Base-by-base conservation (phyloP, 371 early-diverging fungal species). In the Apophysomyces elegans region DNA sequence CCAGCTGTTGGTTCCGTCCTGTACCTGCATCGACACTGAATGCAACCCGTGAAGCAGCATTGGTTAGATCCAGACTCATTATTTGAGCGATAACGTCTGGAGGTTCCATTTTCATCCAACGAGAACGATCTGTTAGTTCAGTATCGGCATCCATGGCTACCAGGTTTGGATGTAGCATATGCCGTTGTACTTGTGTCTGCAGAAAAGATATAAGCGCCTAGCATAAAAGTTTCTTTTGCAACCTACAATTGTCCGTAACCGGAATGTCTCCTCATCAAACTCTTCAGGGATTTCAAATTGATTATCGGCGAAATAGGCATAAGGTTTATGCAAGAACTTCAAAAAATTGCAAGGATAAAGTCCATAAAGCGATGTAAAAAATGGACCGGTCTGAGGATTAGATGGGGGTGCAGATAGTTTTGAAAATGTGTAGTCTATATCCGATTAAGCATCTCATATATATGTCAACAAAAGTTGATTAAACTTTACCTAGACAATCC, bases 91-190 rank as follows among this genome's bases (percentile, higher is more conserved):
- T 85, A 56, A 89, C 81, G 68, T 87, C 89, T 37, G 86, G 85
- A 5, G 89, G 86, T 60, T 89, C 89, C 66, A 87, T 74, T 56
- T 87, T 87, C 76, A 85, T 84, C 87, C 87, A 88, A 8, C 88
- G 76, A 9, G 84, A 78, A 12, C 78, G 81, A 60, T 88, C 84
- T 1, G 73, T 73, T 7, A 87, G 57, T 63, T 89, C 89, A n/a
- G 78, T 75, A 37, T 81, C 76, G 7, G 74, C 67, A 50, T 85
- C 80, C 74, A 80, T 73, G 0, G 70, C 71, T 36, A 89, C 74
- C 12, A 89, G 64, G 62, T 78, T 87, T 3, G 89, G 88, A 63
- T 89, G 88, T 11, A 88, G 68, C 74, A 84, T 85, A 67, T 89
- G 89, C 43, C 86, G 72, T 41, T 75, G 77, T 14, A 89, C 83